These are phyloP conservation scores for Candida anglica DNA, from an alignment of 805 yeast genomes.

Conservation along the genomic window DNA sequence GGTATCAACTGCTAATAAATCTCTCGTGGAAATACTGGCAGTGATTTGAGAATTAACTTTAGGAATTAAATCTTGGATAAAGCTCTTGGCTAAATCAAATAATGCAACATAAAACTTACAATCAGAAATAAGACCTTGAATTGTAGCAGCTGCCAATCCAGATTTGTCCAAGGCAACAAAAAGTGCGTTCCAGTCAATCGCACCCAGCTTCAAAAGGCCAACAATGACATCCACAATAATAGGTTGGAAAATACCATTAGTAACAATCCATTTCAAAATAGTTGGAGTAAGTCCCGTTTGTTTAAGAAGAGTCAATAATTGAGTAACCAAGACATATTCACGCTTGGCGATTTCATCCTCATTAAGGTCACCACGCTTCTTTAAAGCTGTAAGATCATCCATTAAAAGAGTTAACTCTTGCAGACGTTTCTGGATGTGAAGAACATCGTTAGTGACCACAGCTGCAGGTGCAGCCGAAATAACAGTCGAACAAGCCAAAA, in stretches of 20 bases:
- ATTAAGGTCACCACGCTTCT: slow-evolving; percentile 22
- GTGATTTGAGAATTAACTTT: slow-evolving; percentile 20
- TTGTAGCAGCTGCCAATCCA: slow-evolving; percentile 28
- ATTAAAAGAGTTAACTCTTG: slow-evolving; percentile 19
- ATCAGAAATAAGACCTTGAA: slow-evolving; percentile 33
- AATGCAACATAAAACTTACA: slow-evolving; percentile 34
- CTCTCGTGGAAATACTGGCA: slow-evolving; percentile 11
- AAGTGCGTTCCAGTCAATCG: slow-evolving; percentile 26
- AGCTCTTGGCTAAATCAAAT: slow-evolving; percentile 25
- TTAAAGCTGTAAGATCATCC: slow-evolving; percentile 14
- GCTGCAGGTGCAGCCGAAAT: slow-evolving; percentile 34
- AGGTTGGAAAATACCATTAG: slow-evolving; percentile 21
- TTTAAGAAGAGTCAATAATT: slow-evolving; percentile 33
- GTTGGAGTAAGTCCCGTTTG: slow-evolving; percentile 33
- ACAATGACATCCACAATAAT: slow-evolving; percentile 23
- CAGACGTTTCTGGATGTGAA: slow-evolving; percentile 12
- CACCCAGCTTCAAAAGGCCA: slow-evolving; percentile 28
- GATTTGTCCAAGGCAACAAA: slow-evolving; percentile 34
- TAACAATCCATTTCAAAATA: slow-evolving; percentile 29
- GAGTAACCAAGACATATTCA: slow-evolving; percentile 38
- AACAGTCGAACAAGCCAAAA: slow-evolving; percentile 21
- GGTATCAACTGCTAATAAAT: slow-evolving; percentile 2
- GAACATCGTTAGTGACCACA: slow-evolving; percentile 6
- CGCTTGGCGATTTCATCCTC: slow-evolving; percentile 23
- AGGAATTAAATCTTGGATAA: slow-evolving; percentile 20